phyloP scores from a whole-genome alignment of 176 grass and related monocot species.

The Musa troglodytarum region DNA sequence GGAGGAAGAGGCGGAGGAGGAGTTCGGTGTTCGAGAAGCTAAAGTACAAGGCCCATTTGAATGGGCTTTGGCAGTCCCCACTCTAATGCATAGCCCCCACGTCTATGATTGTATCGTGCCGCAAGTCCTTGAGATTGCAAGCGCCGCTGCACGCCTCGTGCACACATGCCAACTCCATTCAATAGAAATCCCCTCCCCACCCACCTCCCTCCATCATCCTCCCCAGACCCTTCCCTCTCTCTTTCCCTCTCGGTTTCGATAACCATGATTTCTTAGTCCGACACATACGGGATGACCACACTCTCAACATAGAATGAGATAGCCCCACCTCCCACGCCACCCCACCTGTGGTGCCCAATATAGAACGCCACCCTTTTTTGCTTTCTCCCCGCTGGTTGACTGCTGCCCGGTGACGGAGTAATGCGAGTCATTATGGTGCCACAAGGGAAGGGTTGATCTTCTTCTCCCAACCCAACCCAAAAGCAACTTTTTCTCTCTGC shows the following conservation, averaged over 20 bases:
- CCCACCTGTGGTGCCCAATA: no score
- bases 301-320: no score
- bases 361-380: no score
- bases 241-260: neutral
- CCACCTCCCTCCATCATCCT: neutral
- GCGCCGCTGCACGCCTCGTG: conserved; percentile 36
- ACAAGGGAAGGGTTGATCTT: neutral
- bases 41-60: conserved; percentile 22
- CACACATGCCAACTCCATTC: conserved; percentile 27
- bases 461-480: conserved; percentile 14
- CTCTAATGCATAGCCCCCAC: conserved; percentile 25
- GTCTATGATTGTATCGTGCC: conserved; percentile 21
- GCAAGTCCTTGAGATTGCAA: conserved; percentile 11
- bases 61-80: conserved; percentile 3
- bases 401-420: no score
- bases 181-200: no score
- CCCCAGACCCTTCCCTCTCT: neutral
- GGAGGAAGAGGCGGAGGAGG: neutral
- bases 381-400: no score
- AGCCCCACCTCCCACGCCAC: no score
- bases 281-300: no score
- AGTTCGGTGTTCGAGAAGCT: conserved; percentile 19
- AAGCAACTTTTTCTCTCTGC: conserved; percentile 16
- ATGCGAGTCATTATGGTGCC: no score
- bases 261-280: neutral